These are phyloP conservation scores for Penicillium pancosmium DNA, from an alignment of 495 filamentous ascomycete genomes.

Conservation along the genomic window DNA sequence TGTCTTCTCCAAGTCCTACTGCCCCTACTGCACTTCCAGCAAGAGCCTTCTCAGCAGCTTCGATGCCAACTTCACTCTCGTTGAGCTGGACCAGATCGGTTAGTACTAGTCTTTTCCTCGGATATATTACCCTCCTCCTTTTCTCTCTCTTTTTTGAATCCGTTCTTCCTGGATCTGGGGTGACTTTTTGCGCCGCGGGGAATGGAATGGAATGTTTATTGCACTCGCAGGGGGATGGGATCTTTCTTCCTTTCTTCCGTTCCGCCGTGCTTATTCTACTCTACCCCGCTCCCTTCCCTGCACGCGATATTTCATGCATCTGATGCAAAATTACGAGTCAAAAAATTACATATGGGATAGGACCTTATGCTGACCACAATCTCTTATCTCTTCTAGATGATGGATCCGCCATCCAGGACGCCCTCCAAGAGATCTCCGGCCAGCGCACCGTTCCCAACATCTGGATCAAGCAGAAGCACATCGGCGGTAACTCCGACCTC, in stretches of 20 bases:
- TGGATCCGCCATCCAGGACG: slow-evolving; percentile 79
- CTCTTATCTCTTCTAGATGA: slow-evolving; percentile 56
- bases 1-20: slow-evolving; percentile 95
- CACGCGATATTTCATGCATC: no score
- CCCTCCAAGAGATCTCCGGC: slow-evolving; percentile 74
- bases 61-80: slow-evolving; percentile 70
- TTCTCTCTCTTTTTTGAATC: no score
- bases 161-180: no score
- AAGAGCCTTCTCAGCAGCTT: slow-evolving; percentile 71
- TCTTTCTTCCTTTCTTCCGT: no score
- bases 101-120: slow-evolving; percentile 33
- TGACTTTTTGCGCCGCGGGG: slow-evolving; percentile 5
- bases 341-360: no score
- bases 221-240: no score
- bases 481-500: slow-evolving; percentile 95
- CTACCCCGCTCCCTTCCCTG: no score
- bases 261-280: no score
- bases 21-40: slow-evolving; percentile 87
- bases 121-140: background rate
- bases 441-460: slow-evolving; percentile 95
- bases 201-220: background rate
- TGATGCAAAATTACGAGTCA: no score
- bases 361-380: background rate
- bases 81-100: slow-evolving; percentile 88
- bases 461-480: slow-evolving; percentile 87